Evolutionary conservation across 2,329 filamentous ascomycete genomes (phyloP).

Genomic region (Fonsecaea monophora): DNA sequence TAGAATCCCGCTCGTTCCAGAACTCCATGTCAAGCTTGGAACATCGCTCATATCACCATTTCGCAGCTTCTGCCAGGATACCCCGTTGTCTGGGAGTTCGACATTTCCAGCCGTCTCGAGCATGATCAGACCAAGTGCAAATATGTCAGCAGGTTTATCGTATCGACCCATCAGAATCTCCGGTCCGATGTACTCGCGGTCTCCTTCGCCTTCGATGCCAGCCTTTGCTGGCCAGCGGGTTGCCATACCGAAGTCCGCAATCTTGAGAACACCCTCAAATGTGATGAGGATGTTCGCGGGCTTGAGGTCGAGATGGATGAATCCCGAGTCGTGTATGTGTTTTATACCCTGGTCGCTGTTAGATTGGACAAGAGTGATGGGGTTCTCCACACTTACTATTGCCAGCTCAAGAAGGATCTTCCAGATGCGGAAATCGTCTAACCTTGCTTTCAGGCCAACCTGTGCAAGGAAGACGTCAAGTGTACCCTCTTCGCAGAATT

Average conservation of each 20-base stretch:
- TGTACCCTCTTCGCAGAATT: conserved; percentile 94
- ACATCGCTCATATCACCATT: conserved; percentile 89
- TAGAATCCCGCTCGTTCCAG: conserved; percentile 70
- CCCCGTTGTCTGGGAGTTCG: conserved; percentile 88
- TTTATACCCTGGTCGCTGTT: conserved; percentile 72
- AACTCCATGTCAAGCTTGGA: conserved; percentile 83
- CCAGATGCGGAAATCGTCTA: conserved; percentile 98
- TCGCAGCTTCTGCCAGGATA: conserved; percentile 86
- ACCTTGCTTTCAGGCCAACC: conserved; percentile 79
- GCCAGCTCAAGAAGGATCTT: conserved; percentile 90
- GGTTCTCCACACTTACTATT: conserved; percentile 65
- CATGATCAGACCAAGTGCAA: conserved; percentile 91
- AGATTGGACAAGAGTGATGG: conserved; percentile 28
- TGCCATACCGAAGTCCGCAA: conserved; percentile 75
- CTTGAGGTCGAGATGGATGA: conserved; percentile 73
- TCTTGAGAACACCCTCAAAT: conserved; percentile 70
- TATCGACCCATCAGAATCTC: conserved; percentile 87
- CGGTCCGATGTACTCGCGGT: conserved; percentile 93
- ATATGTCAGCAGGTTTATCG: conserved; percentile 91
- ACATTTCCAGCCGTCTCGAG: conserved; percentile 95
- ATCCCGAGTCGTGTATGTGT: conserved; percentile 86
- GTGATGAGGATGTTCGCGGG: conserved; percentile 71
- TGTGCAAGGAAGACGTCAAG: conserved; percentile 84
- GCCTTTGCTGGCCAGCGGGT: conserved; percentile 76
- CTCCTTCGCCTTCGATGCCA: conserved; percentile 86